Evolutionary conservation across 2,329 filamentous ascomycete species (phyloP).

Genomic region (Botryotinia calthae): DNA sequence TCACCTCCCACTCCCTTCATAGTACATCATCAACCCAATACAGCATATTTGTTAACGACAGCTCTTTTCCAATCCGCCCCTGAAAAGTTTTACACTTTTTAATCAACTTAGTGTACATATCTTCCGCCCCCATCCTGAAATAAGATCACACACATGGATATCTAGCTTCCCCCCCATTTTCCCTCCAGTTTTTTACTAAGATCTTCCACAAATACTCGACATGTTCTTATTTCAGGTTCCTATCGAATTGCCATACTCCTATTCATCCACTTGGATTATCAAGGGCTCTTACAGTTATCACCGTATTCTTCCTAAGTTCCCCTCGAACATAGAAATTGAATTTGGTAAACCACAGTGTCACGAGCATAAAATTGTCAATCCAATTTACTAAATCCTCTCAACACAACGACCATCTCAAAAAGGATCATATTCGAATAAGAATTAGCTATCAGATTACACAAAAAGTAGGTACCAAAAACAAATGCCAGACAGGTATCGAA

Average conservation of each 20-base stretch:
- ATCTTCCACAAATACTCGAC: not conserved
- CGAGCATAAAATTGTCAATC: not conserved
- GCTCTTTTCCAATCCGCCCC: not conserved
- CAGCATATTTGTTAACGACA: not conserved
- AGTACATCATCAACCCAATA: not conserved
- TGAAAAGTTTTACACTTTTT: not conserved
- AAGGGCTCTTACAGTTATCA: not conserved
- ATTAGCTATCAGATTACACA: constrained; percentile 1
- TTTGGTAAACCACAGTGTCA: not conserved
- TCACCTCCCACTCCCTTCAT: not conserved
- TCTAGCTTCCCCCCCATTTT: not conserved
- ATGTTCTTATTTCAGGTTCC: not conserved
- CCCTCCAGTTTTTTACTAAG: not conserved
- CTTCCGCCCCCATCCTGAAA: not conserved
- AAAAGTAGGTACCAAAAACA: not conserved
- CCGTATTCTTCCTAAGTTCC: not conserved
- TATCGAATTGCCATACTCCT: not conserved
- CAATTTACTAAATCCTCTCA: not conserved
- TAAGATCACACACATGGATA: not conserved
- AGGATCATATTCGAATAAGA: not conserved
- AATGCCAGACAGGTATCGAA: constrained; percentile 1
- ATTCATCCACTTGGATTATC: not conserved
- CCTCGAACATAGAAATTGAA: not conserved
- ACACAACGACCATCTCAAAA: not conserved
- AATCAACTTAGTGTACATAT: not conserved